Conservation (phyloP, 768 basidiomycete genomes). For the Tephrocybe sp. region DNA sequence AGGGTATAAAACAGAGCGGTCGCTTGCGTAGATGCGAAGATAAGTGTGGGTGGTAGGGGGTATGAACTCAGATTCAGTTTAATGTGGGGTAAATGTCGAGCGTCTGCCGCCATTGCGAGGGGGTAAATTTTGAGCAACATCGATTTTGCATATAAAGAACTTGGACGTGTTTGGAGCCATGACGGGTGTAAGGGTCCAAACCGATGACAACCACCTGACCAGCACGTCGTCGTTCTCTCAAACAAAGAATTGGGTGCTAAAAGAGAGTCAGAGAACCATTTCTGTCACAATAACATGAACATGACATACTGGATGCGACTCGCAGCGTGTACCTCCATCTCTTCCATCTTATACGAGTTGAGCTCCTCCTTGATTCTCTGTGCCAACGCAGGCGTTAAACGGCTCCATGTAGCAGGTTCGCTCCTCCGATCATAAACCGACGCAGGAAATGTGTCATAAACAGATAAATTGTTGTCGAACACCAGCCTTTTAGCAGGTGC, state of each 20-base stretch:
- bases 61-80: constrained; percentile 18
- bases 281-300: constrained; percentile 2
- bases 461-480: constrained; percentile 89
- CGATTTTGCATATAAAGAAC: constrained; percentile 23
- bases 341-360: constrained; percentile 99
- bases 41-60: constrained; percentile 3
- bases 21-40: constrained; percentile 10
- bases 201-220: constrained; percentile 13
- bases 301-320: constrained; percentile 83
- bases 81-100: constrained; percentile 12
- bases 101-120: constrained; percentile 13
- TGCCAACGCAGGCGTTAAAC: constrained; percentile 89
- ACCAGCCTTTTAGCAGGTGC: constrained; percentile 69
- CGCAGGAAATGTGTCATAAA: constrained; percentile 95
- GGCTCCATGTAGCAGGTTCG: constrained; percentile 96
- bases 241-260: constrained; percentile 86
- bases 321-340: constrained; percentile 97
- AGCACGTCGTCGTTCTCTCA: constrained; percentile 34
- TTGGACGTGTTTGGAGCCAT: constrained; percentile 15
- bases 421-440: constrained; percentile 91
- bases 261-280: constrained; percentile 1
- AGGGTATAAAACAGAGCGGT: constrained; percentile 20
- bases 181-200: constrained; percentile 28
- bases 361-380: constrained; percentile 98
- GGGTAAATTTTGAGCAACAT: constrained; percentile 27